Conservation (phyloP, 148 eudicot species). For the Heliamphora exappendiculata region DNA sequence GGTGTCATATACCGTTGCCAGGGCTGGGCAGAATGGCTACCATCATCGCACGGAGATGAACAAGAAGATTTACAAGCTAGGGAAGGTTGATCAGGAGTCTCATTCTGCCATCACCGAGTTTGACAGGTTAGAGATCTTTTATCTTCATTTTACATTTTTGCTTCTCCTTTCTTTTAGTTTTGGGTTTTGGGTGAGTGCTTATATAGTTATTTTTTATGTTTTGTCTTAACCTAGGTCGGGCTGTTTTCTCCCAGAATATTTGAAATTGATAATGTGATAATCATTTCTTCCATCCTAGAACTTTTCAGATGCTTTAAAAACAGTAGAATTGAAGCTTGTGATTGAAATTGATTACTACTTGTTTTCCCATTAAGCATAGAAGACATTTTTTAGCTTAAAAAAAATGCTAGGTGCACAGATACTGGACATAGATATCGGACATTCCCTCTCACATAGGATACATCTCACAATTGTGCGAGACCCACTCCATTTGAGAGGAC, state of each 20-base stretch:
- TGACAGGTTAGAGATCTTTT: conserved; percentile 26
- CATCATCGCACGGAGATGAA: conserved; percentile 47
- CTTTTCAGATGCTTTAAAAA: background rate
- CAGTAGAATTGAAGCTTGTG: background rate
- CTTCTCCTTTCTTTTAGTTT: background rate
- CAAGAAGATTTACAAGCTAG: conserved; percentile 41
- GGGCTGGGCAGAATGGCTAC: conserved; percentile 47
- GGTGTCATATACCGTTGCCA: conserved; percentile 41
- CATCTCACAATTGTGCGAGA: too few relatives aligned
- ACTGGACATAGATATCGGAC: too few relatives aligned
- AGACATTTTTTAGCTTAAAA: too few relatives aligned
- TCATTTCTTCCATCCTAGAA: background rate
- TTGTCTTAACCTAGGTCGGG: too few relatives aligned
- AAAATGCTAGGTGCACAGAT: too few relatives aligned
- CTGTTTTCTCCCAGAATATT: too few relatives aligned
- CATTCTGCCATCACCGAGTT: conserved; percentile 39
- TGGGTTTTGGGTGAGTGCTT: background rate
- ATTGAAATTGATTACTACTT: background rate
- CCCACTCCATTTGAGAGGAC: too few relatives aligned
- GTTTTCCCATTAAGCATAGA: too few relatives aligned
- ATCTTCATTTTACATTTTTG: background rate
- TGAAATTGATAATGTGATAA: too few relatives aligned
- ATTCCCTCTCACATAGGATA: too few relatives aligned
- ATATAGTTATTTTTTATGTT: background rate
- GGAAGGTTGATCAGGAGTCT: conserved; percentile 36